phyloP scores from a whole-genome alignment of 345 rosid species.

The Rhodamnia rubescens region DNA sequence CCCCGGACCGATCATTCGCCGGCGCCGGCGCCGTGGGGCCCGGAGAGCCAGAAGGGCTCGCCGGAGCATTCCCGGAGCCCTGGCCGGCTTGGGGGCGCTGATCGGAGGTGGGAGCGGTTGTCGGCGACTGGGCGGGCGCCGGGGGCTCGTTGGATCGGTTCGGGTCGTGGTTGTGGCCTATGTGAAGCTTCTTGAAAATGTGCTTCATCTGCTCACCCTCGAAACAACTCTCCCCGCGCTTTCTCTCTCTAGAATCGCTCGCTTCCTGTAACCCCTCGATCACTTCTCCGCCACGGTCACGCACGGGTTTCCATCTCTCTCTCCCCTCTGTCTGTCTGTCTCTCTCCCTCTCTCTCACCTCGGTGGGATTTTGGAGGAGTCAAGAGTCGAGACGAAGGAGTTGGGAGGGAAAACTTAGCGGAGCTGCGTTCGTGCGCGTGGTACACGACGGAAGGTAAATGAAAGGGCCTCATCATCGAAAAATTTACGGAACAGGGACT shows the following conservation, averaged over 20 bases:
- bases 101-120: background rate
- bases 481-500: background rate
- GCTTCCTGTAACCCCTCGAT: too few species aligned
- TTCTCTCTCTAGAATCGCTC: background rate
- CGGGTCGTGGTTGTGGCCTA: constrained; percentile 60
- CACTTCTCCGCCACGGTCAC: background rate
- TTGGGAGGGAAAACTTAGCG: constrained; percentile 24
- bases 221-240: background rate
- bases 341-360: background rate
- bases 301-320: background rate
- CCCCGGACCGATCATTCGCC: constrained; percentile 20
- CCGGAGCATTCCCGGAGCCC: constrained; percentile 20
- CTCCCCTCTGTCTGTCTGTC: background rate
- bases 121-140: constrained; percentile 10
- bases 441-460: background rate
- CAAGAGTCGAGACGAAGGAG: background rate
- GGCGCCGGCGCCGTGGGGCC: constrained; percentile 10
- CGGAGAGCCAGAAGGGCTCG: constrained; percentile 26
- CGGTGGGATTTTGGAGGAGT: background rate
- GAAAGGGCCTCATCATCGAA: background rate
- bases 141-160: constrained; percentile 62
- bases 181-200: constrained; percentile 91
- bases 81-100: background rate
- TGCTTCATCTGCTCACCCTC: constrained; percentile 48
- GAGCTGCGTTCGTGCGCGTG: background rate